Evolutionary conservation across 2,329 filamentous ascomycete species (phyloP).

Genomic region (Colletotrichum paranaense): DNA sequence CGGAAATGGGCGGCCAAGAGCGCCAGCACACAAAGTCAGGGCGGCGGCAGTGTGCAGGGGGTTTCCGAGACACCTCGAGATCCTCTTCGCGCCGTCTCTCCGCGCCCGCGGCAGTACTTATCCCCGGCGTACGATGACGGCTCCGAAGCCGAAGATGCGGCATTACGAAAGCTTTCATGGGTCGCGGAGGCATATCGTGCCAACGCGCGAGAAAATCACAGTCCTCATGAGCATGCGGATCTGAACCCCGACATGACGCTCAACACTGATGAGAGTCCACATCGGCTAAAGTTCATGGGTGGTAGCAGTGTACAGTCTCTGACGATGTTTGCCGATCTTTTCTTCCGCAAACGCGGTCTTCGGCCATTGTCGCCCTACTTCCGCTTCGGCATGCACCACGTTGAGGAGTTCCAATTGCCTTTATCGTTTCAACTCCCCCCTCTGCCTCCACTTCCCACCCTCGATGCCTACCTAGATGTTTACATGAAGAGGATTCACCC

Average conservation of each 20-base stretch:
- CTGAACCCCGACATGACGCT: conserved; percentile 39
- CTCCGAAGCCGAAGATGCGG: conserved; percentile 12
- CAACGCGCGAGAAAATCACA: conserved; percentile 16
- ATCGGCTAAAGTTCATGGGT: conserved; percentile 39
- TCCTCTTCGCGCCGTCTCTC: conserved; percentile 2
- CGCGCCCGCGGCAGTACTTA: conserved; percentile 4
- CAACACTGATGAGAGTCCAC: conserved; percentile 39
- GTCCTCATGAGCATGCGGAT: conserved; percentile 13
- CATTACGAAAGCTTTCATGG: conserved; percentile 14
- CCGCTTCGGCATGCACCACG: conserved; percentile 39
- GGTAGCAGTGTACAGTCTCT: conserved; percentile 41
- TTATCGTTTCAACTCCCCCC: conserved; percentile 30
- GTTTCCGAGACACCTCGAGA: conserved; percentile 7
- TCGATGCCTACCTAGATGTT: conserved; percentile 26
- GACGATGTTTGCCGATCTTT: conserved; percentile 40
- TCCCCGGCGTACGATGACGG: conserved; percentile 16
- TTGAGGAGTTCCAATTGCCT: conserved; percentile 39
- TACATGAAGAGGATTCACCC: conserved; percentile 39
- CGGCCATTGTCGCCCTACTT: conserved; percentile 37
- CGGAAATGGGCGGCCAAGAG: conserved; percentile 38
- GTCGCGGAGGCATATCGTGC: conserved; percentile 21
- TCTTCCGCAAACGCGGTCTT: conserved; percentile 37
- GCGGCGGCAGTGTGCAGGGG: neutral
- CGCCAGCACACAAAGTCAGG: conserved; percentile 15
- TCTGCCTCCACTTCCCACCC: conserved; percentile 22